Percentiles rank a stretch among this genome's conserved stretches.
phyloP scores from a whole-genome alignment of 805 yeast genomes.

The Candida michaelii region DNA sequence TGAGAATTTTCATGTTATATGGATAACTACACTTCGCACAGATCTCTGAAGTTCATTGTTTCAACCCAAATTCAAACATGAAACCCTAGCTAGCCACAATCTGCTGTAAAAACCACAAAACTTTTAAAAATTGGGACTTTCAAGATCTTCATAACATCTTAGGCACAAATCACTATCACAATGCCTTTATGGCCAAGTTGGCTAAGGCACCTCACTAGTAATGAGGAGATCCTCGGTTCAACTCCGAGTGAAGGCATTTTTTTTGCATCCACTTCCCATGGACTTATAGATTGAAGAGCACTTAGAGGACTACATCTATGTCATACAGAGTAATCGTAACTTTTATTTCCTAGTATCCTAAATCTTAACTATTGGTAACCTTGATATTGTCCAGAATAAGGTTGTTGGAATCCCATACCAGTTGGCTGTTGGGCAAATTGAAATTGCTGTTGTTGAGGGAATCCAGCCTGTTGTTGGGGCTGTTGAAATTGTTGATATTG shows the following conservation, averaged over 20 bases:
- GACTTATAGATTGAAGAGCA: slow-evolving; percentile 12
- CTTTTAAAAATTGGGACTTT: no score
- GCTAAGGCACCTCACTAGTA: slow-evolving; percentile 36
- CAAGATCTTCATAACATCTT: neutral
- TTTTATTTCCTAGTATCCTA: slow-evolving; percentile 9
- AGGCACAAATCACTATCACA: neutral
- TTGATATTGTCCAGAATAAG: slow-evolving; percentile 8
- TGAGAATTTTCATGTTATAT: no score
- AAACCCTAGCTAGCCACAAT: no score
- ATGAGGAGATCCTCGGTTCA: slow-evolving; percentile 33
- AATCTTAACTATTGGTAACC: slow-evolving; percentile 8
- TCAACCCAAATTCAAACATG: no score
- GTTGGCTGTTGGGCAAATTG: slow-evolving; percentile 18
- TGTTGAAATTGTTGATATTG: slow-evolving; percentile 13
- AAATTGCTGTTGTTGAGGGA: slow-evolving; percentile 11
- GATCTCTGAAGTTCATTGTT: no score
- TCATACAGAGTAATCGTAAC: no score
- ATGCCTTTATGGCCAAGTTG: slow-evolving; percentile 36
- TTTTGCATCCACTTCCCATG: slow-evolving; percentile 10
- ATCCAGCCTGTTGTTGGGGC: slow-evolving; percentile 10
- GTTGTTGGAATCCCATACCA: slow-evolving; percentile 19
- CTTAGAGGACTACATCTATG: slow-evolving; percentile 2
- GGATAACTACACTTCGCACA: no score
- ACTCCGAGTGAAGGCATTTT: slow-evolving; percentile 31
- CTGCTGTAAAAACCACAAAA: no score